Base-by-base conservation (phyloP, 2,329 filamentous ascomycete genomes). In the Stagonosporopsis tanaceti region DNA sequence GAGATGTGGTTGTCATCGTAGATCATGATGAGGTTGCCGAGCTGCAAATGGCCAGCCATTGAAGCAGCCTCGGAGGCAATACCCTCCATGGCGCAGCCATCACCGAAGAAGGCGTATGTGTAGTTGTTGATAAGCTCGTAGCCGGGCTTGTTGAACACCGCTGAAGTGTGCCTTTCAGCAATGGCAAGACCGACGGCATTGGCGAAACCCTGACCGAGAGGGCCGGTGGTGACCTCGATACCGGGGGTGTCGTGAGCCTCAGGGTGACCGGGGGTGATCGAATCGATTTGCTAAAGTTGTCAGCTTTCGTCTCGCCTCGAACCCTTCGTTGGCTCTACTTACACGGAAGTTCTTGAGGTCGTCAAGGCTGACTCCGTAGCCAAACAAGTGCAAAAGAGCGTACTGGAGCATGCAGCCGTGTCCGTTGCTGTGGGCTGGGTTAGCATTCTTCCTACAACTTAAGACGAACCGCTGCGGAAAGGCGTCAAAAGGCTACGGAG, bases 371-470 rank as follows among this genome's bases (percentile, higher is more conserved):
- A 99, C 72, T 64, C 82, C 87, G 79, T 96, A 99, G 79, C 95
- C 95, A 81, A 93, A 97, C 55, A 99, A 86, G 85, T 99, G 95
- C 74, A 99, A 90, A 70, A 99, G 87, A 74, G 94, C 91, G 89
- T 99, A 99, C 80, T 97, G 95, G 61, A 99, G 92, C 93, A 99
- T 97, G 87, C 95, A 99, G 72, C 90, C 95, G 83, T 99, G 95
- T 71, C 95, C 95, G 85, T 99, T 99, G 62, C 93, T 97, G 72
- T 48, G 7, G n/a, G 40, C 45, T 28, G 51, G 52, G 63, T 74
- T 47, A 72, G 68, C 47, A 25, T 41, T 50, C 45, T 17, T 15
- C 11, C 20, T 9, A 20, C 6, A 12, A 44, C 38, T 51, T 34
- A 14, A 46, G 40, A 60, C 67, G 60, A 65, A 63, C 42, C 30